These are phyloP conservation scores for Arthrinium phaeospermum DNA, from an alignment of 2,329 filamentous ascomycete genomes.

Conservation along the genomic window DNA sequence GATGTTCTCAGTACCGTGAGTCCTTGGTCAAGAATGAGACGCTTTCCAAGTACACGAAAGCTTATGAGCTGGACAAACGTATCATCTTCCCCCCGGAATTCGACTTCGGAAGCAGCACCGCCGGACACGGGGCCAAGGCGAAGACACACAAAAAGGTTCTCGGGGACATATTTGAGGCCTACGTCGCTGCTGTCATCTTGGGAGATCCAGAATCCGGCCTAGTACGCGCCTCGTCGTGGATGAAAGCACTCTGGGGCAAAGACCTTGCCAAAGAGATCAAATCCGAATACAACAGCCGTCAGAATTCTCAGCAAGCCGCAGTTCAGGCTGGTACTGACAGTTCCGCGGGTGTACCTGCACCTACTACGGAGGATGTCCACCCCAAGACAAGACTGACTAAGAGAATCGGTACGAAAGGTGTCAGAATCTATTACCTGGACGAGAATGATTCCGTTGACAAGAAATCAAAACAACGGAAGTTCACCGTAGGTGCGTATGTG, in stretches of 20 bases:
- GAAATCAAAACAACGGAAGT: constrained; percentile 60
- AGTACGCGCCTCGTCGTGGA: constrained; percentile 68
- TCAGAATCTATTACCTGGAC: constrained; percentile 67
- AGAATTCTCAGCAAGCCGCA: constrained; percentile 27
- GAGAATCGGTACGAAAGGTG: constrained; percentile 59
- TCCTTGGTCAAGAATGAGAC: constrained; percentile 81
- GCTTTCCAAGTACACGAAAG: constrained; percentile 69
- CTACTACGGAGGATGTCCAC: constrained; percentile 25
- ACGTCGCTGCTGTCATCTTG: constrained; percentile 79
- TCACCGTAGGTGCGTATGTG: constrained; percentile 68
- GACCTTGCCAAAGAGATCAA: constrained; percentile 63
- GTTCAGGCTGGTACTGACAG: constrained; percentile 26
- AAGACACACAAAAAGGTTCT: constrained; percentile 73
- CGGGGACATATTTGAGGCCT: constrained; percentile 90
- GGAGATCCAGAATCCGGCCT: constrained; percentile 70
- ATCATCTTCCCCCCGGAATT: constrained; percentile 61
- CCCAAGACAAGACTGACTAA: constrained; percentile 60
- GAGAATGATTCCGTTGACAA: constrained; percentile 59
- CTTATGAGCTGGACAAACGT: constrained; percentile 73
- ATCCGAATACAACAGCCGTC: constrained; percentile 35
- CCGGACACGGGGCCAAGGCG: constrained; percentile 47
- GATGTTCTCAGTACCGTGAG: constrained; percentile 78
- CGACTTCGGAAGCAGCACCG: constrained; percentile 39
- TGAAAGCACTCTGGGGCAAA: constrained; percentile 75
- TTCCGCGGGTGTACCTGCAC: not conserved